phyloP scores from a whole-genome alignment of 306 rosid genomes.

The Boehmeria nivea region DNA sequence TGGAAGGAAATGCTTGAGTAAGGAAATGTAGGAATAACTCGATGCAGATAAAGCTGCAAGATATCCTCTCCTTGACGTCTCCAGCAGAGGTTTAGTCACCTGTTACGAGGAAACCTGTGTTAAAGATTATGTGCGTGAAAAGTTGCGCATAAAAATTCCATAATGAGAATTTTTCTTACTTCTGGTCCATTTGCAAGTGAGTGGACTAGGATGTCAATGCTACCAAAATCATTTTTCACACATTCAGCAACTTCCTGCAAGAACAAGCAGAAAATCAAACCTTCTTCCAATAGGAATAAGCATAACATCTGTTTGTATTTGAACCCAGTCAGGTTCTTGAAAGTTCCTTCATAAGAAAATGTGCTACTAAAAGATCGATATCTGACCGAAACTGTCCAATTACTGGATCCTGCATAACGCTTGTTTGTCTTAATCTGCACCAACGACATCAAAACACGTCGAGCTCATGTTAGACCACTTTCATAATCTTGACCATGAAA shows the following conservation, averaged over 20 bases:
- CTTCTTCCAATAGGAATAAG: neutral
- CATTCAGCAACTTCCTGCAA: conserved; percentile 88
- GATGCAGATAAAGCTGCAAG: conserved; percentile 97
- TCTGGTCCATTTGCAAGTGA: conserved; percentile 99
- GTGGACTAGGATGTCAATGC: conserved; percentile 95
- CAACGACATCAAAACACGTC: neutral
- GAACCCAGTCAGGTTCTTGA: neutral
- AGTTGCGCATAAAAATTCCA: conserved; percentile 4
- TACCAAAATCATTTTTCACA: conserved; percentile 88
- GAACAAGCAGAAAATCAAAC: conserved; percentile 12
- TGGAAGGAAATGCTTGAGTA: conserved; percentile 88
- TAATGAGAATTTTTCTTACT: conserved; percentile 34
- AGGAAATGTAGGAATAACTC: conserved; percentile 87
- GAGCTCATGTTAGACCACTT: neutral
- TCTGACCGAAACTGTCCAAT: conserved; percentile 87
- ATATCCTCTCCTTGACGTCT: conserved; percentile 94
- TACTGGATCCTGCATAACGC: conserved; percentile 87
- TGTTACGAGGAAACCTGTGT: conserved; percentile 23
- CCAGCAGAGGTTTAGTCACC: conserved; percentile 89
- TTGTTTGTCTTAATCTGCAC: conserved; percentile 72
- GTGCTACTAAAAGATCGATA: conserved; percentile 5
- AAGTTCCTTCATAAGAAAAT: neutral
- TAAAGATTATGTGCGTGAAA: neutral
- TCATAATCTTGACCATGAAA: neutral
- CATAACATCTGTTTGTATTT: neutral